Evolutionary conservation across 495 filamentous ascomycete species (phyloP).

Genomic region (Penicillium ochrochloron): DNA sequence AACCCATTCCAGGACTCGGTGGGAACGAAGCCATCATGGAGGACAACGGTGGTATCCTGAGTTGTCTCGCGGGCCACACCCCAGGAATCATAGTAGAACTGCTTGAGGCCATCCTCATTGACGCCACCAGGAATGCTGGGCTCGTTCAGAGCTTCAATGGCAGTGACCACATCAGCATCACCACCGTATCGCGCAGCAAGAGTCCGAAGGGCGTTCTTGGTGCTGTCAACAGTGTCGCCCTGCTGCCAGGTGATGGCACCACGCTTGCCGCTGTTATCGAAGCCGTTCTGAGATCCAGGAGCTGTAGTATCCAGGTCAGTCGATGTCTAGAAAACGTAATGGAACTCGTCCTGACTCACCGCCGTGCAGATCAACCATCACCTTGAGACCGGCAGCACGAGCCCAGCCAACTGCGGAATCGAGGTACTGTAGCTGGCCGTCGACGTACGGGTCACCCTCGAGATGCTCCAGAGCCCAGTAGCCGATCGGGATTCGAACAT

Average conservation of each 20-base stretch:
- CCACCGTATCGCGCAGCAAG: constrained; percentile 63
- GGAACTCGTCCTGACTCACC: constrained; percentile 45
- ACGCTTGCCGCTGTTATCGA: constrained; percentile 73
- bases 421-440: constrained; percentile 70
- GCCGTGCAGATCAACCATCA: constrained; percentile 74
- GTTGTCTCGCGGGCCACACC: constrained; percentile 55
- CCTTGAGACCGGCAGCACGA: constrained; percentile 60
- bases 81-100: constrained; percentile 69
- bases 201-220: constrained; percentile 59
- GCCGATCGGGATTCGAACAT: constrained; percentile 78
- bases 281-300: constrained; percentile 81
- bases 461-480: constrained; percentile 72
- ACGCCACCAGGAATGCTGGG: constrained; percentile 60
- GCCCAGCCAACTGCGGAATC: constrained; percentile 74
- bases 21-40: constrained; percentile 72
- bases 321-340: background rate
- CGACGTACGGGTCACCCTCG: constrained; percentile 69
- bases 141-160: constrained; percentile 77
- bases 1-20: constrained; percentile 74
- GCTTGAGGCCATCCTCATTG: constrained; percentile 53
- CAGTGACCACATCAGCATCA: constrained; percentile 67
- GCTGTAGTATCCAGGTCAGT: constrained; percentile 45
- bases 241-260: constrained; percentile 69
- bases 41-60: constrained; percentile 59
- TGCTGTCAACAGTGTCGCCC: constrained; percentile 59